These are phyloP conservation scores for Climacium dendroides DNA, from an alignment of 225 moss, liverwort and hornwort genomes.

Conservation along the genomic window DNA sequence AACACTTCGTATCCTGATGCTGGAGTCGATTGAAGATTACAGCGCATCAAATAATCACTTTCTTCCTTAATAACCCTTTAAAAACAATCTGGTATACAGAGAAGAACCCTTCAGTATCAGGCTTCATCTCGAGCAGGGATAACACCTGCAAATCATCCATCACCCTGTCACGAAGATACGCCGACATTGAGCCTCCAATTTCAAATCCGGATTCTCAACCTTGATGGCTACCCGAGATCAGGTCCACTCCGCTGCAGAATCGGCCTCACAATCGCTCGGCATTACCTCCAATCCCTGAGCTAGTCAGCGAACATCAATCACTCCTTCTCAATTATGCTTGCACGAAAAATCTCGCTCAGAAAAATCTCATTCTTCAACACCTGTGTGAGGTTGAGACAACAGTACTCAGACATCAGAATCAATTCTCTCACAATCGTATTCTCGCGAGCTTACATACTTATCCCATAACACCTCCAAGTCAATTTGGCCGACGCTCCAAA, in stretches of 20 bases:
- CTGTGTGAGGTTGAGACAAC: not conserved
- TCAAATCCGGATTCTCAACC: not conserved
- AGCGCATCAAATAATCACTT: conserved; percentile 26
- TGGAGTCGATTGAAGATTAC: not conserved
- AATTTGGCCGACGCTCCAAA: not conserved
- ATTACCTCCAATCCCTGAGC: not conserved
- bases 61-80: conserved; percentile 29
- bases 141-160: conserved; percentile 31
- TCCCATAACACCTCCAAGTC: not conserved
- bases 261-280: not conserved
- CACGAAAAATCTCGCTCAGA: not conserved
- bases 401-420: not conserved
- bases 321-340: not conserved
- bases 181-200: conserved; percentile 17
- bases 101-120: conserved; percentile 22
- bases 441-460: not conserved
- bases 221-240: not conserved
- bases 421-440: not conserved
- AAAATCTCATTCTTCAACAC: not conserved
- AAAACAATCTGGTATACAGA: conserved; percentile 35
- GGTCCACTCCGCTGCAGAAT: not conserved
- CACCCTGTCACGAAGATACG: conserved; percentile 30
- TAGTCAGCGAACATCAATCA: not conserved
- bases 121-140: conserved; percentile 31
- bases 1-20: not conserved